Base-by-base conservation (phyloP, 2,329 filamentous ascomycete genomes). In the Trichoderma brevicompactum region DNA sequence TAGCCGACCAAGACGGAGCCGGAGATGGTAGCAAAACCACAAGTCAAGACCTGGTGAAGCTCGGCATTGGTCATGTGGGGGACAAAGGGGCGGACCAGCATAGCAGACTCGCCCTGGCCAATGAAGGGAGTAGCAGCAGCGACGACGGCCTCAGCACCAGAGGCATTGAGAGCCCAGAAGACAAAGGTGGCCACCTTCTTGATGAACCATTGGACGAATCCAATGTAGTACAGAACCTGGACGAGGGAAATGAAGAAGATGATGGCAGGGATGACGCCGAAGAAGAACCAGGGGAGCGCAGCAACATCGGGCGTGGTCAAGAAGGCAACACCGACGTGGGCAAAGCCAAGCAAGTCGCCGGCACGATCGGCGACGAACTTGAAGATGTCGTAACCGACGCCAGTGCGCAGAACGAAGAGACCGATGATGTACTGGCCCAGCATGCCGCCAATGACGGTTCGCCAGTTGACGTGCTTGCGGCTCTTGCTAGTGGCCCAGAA, bases 161-260 rank as follows among this genome's bases (percentile, higher is more conserved):
- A 96, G 6, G 97, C 92, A 59, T 87, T 85, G 78, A 97, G 89
- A 50, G 83, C 85, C 90, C 92, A 96, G 85, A 94, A 96, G 84
- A 97, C 96, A 79, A 97, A 93, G 59, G 86, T 85, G 66, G 94
- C 92, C 72, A 95, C 92, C 78, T 97, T 97, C 70, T 83, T 82
- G 73, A 97, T 87, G 78, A 94, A 92, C 93, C 94, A 97, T 79
- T 96, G 93, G 61, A 97, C 80, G 68, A 93, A 82, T 2, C 90
- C 91, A 71, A 88, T 83, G 81, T 94, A 90, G 81, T 92, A 96
- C 49, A 96, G 79, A 13, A 97, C 86, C 78, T 96, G 91, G 32
- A 96, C 92, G n/a, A 97, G 83, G 1, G 93, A 88, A 66, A 97
- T 91, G 86, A 97, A 97, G 87, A 97, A 97, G 80, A 97, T 92